Conservation (phyloP, 2,329 filamentous ascomycete genomes). For the Aureobasidium sp. region DNA sequence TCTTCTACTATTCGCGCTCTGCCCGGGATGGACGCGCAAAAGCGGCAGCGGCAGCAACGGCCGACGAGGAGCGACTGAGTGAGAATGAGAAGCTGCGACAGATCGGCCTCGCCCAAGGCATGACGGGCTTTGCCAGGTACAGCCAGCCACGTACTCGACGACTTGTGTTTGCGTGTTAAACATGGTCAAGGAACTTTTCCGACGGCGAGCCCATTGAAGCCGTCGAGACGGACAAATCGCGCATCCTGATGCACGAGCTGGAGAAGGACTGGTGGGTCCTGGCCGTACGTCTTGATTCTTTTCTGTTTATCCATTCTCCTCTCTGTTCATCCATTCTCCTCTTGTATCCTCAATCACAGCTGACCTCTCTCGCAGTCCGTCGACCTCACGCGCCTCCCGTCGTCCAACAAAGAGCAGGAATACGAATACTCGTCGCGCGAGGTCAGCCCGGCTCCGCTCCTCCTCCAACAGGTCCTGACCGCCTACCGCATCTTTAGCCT, state of each 20-base stretch:
- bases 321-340: too few relatives aligned
- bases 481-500: conserved; percentile 79
- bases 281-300: conserved; percentile 53
- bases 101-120: conserved; percentile 92
- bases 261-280: conserved; percentile 94
- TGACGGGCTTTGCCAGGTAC: conserved; percentile 78
- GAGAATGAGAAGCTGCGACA: conserved; percentile 82
- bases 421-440: conserved; percentile 81
- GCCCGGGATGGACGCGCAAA: conserved; percentile 22
- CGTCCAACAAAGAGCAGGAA: conserved; percentile 20
- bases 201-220: conserved; percentile 66
- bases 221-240: conserved; percentile 83
- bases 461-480: conserved; percentile 71
- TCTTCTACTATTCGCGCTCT: conserved; percentile 70
- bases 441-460: conserved; percentile 69
- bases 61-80: conserved; percentile 29
- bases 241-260: conserved; percentile 77
- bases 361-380: conserved; percentile 50
- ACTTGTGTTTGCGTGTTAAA: neutral
- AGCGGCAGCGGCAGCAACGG: conserved; percentile 18
- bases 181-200: conserved; percentile 60
- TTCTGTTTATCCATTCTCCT: too few relatives aligned
- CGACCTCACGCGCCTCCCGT: conserved; percentile 66
- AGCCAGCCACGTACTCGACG: conserved; percentile 6
- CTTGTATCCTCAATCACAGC: too few relatives aligned